phyloP scores from a whole-genome alignment of 495 filamentous ascomycete species.

The Xylaria scruposa region DNA sequence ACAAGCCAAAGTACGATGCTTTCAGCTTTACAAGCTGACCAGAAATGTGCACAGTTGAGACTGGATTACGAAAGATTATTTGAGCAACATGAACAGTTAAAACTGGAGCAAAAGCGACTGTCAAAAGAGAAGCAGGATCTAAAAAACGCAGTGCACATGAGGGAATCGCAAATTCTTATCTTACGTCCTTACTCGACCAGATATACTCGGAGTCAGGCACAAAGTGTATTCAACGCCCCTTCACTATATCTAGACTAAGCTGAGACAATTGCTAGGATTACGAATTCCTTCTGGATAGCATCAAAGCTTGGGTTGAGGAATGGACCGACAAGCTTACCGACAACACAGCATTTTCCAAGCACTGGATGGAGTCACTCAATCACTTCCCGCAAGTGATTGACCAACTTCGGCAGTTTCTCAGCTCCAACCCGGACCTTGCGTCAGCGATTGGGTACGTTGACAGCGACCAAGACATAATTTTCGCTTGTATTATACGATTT shows the following conservation, averaged over 20 bases:
- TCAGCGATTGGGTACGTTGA: neutral
- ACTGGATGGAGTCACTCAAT: neutral
- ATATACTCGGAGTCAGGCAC: neutral
- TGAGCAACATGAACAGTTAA: neutral
- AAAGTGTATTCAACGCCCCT: neutral
- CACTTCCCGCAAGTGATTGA: neutral
- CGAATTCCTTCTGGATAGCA: neutral
- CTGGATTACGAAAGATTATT: neutral
- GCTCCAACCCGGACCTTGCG: neutral
- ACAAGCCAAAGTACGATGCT: neutral
- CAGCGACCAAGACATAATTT: conserved; percentile 6
- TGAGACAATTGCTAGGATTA: neutral
- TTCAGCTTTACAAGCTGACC: neutral
- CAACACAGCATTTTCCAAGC: neutral
- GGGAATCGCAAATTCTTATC: neutral
- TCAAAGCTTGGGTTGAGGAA: neutral
- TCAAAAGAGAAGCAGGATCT: neutral
- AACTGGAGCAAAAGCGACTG: neutral
- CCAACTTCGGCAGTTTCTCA: neutral
- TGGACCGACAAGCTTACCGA: neutral
- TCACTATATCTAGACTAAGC: neutral
- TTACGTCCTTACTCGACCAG: neutral
- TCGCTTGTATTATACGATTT: conserved; percentile 1
- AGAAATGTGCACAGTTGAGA: neutral
- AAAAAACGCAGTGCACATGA: neutral